phyloP scores from a whole-genome alignment of 139 green algal genomes.

The Volvox africanus region DNA sequence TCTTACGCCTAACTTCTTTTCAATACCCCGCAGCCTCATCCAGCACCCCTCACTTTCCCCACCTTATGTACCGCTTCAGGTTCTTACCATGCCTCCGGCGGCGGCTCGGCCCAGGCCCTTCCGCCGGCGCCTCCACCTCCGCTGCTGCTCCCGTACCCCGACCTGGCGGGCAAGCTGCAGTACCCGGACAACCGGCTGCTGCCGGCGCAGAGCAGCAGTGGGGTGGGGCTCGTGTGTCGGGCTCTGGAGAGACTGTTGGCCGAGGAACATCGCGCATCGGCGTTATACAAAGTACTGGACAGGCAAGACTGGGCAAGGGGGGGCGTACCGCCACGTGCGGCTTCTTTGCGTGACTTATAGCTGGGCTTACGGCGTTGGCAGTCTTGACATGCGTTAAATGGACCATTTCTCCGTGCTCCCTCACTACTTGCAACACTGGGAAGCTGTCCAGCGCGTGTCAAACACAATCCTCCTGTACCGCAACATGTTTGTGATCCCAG shows the following conservation, averaged over 20 bases:
- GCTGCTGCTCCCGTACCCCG: conserved; percentile 45
- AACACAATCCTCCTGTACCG: neutral
- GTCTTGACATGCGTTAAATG: no score
- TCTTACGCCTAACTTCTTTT: no score
- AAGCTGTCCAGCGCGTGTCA: neutral
- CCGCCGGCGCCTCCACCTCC: neutral
- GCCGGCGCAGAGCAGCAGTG: conserved; percentile 1
- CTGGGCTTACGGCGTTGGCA: no score
- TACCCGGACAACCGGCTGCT: conserved; percentile 39
- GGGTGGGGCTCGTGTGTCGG: neutral
- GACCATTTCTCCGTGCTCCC: no score
- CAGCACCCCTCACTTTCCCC: neutral
- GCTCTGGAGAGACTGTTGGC: conserved; percentile 23
- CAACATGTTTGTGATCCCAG: neutral
- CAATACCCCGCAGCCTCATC: no score
- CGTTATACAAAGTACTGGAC: conserved; percentile 29
- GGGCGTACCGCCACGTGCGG: no score
- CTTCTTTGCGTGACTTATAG: no score
- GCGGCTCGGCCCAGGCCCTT: neutral
- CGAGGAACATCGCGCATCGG: neutral
- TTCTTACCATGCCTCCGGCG: neutral
- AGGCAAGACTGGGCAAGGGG: neutral
- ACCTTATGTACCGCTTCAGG: neutral
- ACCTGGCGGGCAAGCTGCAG: conserved; percentile 37
- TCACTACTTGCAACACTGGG: no score